These are phyloP conservation scores for Trypanosoma avium DNA, from an alignment of 208 protist genomes.

Conservation along the genomic window DNA sequence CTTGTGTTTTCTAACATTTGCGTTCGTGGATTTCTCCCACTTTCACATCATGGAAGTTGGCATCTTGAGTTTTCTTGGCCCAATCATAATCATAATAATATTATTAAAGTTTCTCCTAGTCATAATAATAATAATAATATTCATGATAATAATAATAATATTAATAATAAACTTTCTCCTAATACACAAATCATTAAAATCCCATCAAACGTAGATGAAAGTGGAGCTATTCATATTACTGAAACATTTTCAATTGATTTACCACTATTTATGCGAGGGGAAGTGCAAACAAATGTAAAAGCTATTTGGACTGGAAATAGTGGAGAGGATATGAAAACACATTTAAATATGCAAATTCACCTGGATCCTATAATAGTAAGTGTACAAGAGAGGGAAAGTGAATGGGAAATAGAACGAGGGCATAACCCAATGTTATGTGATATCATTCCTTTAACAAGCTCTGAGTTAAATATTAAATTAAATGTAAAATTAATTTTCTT, in stretches of 20 bases:
- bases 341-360: conserved; percentile 2
- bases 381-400: conserved; percentile 15
- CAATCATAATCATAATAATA: too few relatives aligned
- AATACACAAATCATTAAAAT: conserved; percentile 6
- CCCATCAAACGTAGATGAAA: conserved; percentile 11
- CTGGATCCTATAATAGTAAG: conserved; percentile 22
- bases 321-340: neutral
- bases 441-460: neutral
- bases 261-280: conserved; percentile 27
- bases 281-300: conserved; percentile 15
- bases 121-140: too few relatives aligned
- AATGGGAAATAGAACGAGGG: neutral
- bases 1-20: conserved; percentile 24
- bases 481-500: conserved; percentile 17
- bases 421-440: neutral
- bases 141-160: too few relatives aligned
- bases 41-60: conserved; percentile 17
- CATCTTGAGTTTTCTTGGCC: conserved; percentile 22
- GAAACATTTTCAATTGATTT: conserved; percentile 26
- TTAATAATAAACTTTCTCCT: conserved; percentile 12
- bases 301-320: conserved; percentile 17
- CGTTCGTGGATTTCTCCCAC: conserved; percentile 24
- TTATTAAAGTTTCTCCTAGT: too few relatives aligned
- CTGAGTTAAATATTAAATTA: conserved; percentile 11
- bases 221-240: neutral